phyloP scores from a whole-genome alignment of 2,329 filamentous ascomycete species.

The Lanzia echinophila region DNA sequence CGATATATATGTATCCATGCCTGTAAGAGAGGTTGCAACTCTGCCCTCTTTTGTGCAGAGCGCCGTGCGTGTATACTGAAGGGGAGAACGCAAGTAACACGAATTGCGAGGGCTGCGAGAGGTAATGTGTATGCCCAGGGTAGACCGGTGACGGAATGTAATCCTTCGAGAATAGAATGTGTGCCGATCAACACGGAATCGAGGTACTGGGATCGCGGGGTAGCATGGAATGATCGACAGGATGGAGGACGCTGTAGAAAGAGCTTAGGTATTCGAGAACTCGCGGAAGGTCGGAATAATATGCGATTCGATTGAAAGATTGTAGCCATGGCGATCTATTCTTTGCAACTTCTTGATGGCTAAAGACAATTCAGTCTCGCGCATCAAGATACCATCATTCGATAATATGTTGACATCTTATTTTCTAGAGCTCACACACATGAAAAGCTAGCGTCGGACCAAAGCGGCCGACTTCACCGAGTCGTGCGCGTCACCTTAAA shows the following conservation, averaged over 20 bases:
- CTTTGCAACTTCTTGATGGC: background rate
- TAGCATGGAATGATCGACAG: constrained; percentile 44
- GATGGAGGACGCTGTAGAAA: constrained; percentile 21
- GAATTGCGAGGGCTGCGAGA: constrained; percentile 45
- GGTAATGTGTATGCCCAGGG: constrained; percentile 51
- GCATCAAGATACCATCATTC: background rate
- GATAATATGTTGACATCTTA: background rate
- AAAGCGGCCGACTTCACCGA: constrained; percentile 4
- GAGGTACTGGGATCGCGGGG: constrained; percentile 36
- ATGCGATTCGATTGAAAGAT: constrained; percentile 1
- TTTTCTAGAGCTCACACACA: constrained; percentile 3
- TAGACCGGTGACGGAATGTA: constrained; percentile 44
- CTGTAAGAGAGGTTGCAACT: constrained; percentile 36
- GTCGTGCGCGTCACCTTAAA: constrained; percentile 5
- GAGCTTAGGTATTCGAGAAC: background rate
- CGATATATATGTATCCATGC: constrained; percentile 31
- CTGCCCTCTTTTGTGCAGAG: constrained; percentile 35
- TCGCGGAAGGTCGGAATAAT: background rate
- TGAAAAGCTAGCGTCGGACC: background rate
- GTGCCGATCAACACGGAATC: constrained; percentile 38
- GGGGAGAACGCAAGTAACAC: constrained; percentile 41
- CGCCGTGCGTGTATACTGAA: constrained; percentile 38
- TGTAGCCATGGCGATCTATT: constrained; percentile 4
- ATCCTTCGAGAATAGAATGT: constrained; percentile 38
- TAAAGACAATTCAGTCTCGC: background rate